Evolutionary conservation across 345 rosid genomes (phyloP), one percentile per base, ranked within the genome.

Genomic region (Acer campestre): DNA sequence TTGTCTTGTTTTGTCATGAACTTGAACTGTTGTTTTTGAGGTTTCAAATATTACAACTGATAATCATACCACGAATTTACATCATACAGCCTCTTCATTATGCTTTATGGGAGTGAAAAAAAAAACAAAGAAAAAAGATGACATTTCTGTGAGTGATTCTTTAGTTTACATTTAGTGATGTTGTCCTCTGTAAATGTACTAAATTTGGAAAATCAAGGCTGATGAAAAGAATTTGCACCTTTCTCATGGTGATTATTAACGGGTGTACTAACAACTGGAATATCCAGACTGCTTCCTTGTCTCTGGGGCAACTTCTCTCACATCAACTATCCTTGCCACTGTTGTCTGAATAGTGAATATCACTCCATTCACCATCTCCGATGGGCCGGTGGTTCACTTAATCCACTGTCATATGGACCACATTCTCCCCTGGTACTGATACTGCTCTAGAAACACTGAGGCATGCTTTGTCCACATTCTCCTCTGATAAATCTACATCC

Each of bases 301-400:
- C 85, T 84, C 90, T 1, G 91, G 74, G 20, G 90, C 83, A 68
- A 90, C 80, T 85, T 92, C 98, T 84, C 97, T 82, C 58, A 95
- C 99, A 78, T 93, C 93, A 3, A 94, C 84, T 72, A 92, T 86
- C 71, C 89, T 86, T 22, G 94, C 82, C 71, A 90, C 99, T 6
- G 98, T 92, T 78, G 99, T 92, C 84, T 87, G 97, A 81, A 95
- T 92, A 82, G 83, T 87, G 97, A 81, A 95, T 92, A 82, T 93
- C 97, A 58, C 86, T 93, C 99, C 98, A 91, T 74, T 90, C 90
- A 63, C 88, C 85, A 29, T 94, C 97, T 61, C 85, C 91, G 53
- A 29, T 29, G 31, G 31, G 31, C 31, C 31, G 3, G 31, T 29
- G 31, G 31, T 29, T 29, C 31, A 29, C 3, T 29, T 29, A 3